Percentiles rank a stretch among this genome's conserved stretches.
phyloP scores from a whole-genome alignment of 2,329 filamentous ascomycete species.

The Colletotrichum higginsianum region DNA sequence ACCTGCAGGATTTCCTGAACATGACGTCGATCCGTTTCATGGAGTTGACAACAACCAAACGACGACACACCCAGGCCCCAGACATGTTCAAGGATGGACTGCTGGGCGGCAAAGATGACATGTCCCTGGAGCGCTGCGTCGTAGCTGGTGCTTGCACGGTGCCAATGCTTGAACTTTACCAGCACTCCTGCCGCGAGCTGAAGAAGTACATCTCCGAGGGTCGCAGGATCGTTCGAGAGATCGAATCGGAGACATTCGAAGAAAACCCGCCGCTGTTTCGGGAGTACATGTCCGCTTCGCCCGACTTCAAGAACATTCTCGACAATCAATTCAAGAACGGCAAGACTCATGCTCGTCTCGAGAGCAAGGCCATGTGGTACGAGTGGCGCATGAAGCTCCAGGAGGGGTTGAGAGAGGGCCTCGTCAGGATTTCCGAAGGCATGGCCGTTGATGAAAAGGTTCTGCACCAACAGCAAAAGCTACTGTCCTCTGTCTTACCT shows the following conservation, averaged over 20 bases:
- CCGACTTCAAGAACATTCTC: conserved; percentile 88
- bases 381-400: conserved; percentile 95
- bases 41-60: conserved; percentile 96
- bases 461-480: conserved; percentile 76
- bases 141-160: conserved; percentile 92
- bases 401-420: conserved; percentile 83
- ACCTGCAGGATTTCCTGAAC: conserved; percentile 92
- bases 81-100: conserved; percentile 60
- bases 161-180: conserved; percentile 93
- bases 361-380: conserved; percentile 98
- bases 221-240: conserved; percentile 88
- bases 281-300: conserved; percentile 89
- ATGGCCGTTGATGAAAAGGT: conserved; percentile 81
- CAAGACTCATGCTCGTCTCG: conserved; percentile 89
- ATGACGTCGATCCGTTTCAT: conserved; percentile 98
- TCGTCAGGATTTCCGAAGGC: conserved; percentile 81
- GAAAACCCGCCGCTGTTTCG: conserved; percentile 93
- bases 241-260: conserved; percentile 89
- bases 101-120: conserved; percentile 62
- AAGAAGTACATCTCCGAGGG: conserved; percentile 98
- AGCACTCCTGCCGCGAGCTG: conserved; percentile 94
- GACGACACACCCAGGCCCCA: conserved; percentile 85
- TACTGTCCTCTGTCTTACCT: conserved; percentile 79
- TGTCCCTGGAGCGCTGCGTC: conserved; percentile 82
- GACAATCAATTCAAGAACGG: conserved; percentile 98